Evolutionary conservation across 2,329 filamentous ascomycete genomes (phyloP), one percentile per base, ranked within the genome.

Genomic region (Ophiocordyceps camponoti-leonardi): DNA sequence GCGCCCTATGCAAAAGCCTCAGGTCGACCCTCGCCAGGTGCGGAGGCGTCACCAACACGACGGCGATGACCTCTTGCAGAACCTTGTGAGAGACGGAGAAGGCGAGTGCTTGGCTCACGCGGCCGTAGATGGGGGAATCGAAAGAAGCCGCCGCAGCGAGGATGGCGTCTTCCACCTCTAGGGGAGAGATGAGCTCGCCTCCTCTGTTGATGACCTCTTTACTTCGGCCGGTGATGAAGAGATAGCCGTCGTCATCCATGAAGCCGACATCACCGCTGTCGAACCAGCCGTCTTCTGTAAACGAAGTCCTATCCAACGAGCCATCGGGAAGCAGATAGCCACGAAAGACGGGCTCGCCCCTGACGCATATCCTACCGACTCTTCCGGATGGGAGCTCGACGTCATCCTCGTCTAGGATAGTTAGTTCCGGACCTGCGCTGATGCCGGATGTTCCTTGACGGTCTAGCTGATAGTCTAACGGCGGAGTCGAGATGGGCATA

Each of bases 401-500:
- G 16, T 65, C 63, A 3, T 60, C 59, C 41, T 58, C 61, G 52
- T 73, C 64, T 0, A 75, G 54, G 39, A 76, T 70, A 5, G 64
- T 55, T 10, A 75, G 58, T 22, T 74, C 71, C 6, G 71, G 71
- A 1, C 72, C 72, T 8, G 67, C 66, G 26, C 63, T 66, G 43
- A 72, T 56, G 23, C 72, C 72, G 1, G 71, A 75, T 3, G 72
- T 75, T 2, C 72, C 72, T 40, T 66, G 61, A 4, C 68, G 67
- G 45, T 73, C 69, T 5, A 75, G 61, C 26, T 58, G 56, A 51
- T 75, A 75, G 49, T 67, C 54, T n/a, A 73, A 56, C 0, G 70
- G 71, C 2, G 72, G 72, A 3, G 71, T 73, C 3, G 69, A 72
- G 42, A 75, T 75, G 0, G 72, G 72, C 69, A 75, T 75, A 51